Evolutionary conservation across 2,329 filamentous ascomycete species (phyloP).

Genomic region (Botrytis aclada): DNA sequence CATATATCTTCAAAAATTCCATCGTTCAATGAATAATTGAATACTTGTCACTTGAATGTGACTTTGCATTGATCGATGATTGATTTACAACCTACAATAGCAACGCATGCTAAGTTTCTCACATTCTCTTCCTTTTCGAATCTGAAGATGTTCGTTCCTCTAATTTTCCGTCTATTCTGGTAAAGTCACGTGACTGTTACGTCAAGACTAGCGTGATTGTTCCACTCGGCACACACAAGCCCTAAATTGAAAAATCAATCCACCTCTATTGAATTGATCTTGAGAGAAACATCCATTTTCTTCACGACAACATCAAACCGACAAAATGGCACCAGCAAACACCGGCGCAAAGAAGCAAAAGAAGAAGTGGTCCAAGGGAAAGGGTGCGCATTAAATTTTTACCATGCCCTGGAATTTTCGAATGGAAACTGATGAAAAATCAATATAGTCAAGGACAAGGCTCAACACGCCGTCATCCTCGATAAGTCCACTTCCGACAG

Average conservation of each 20-base stretch:
- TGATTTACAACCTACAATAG: background rate
- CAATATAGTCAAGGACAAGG: conserved; percentile 97
- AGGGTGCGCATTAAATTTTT: conserved; percentile 45
- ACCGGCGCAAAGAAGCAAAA: conserved; percentile 76
- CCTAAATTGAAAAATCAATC: conserved; percentile 20
- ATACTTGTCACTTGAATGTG: background rate
- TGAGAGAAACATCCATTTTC: conserved; percentile 10
- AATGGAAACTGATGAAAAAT: conserved; percentile 11
- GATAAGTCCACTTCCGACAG: conserved; percentile 97
- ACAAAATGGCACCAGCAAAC: conserved; percentile 47
- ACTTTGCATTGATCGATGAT: background rate
- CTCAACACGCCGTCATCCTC: conserved; percentile 97
- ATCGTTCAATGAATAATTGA: background rate
- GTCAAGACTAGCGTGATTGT: conserved; percentile 11
- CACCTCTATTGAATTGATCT: conserved; percentile 17
- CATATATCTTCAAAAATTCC: background rate
- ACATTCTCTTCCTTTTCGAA: background rate
- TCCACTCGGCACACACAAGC: conserved; percentile 21
- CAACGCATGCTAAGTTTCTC: background rate
- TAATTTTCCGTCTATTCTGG: background rate
- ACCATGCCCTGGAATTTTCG: background rate
- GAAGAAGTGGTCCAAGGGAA: conserved; percentile 65
- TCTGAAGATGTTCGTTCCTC: background rate
- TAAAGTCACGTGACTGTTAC: background rate
- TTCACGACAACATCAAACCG: conserved; percentile 22